phyloP scores from a whole-genome alignment of 2,329 filamentous ascomycete genomes.

The Tolypocladium tundrense region DNA sequence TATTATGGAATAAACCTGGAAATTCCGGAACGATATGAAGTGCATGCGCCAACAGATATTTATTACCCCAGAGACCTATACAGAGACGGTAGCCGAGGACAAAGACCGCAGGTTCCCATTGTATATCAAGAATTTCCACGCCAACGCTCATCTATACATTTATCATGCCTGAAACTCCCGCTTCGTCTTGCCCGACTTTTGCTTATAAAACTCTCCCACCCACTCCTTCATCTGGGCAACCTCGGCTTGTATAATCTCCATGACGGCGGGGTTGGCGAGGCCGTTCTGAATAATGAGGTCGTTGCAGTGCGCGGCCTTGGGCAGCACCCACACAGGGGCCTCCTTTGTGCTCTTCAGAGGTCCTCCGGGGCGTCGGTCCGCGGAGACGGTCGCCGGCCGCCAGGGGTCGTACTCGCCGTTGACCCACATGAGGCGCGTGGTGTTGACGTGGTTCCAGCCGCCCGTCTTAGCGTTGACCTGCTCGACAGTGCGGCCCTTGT shows the following conservation, averaged over 20 bases:
- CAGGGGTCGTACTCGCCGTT: constrained; percentile 53
- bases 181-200: constrained; percentile 1
- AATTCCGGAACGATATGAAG: no score
- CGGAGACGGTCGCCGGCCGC: constrained; percentile 42
- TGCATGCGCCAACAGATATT: no score
- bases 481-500: constrained; percentile 31
- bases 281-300: constrained; percentile 39
- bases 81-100: no score
- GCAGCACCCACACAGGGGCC: constrained; percentile 42
- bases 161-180: background rate
- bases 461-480: constrained; percentile 42
- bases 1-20: no score
- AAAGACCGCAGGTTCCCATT: background rate
- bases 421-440: constrained; percentile 44
- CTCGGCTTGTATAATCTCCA: constrained; percentile 23
- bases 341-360: constrained; percentile 34
- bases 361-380: constrained; percentile 42
- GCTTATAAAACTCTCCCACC: constrained; percentile 37
- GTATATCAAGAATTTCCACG: background rate
- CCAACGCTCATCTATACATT: background rate
- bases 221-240: constrained; percentile 41
- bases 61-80: no score
- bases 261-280: constrained; percentile 23
- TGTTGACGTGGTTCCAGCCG: constrained; percentile 43
- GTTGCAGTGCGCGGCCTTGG: constrained; percentile 43